Evolutionary conservation across 2,329 filamentous ascomycete genomes (phyloP).

Genomic region (Epichloe gansuensis): DNA sequence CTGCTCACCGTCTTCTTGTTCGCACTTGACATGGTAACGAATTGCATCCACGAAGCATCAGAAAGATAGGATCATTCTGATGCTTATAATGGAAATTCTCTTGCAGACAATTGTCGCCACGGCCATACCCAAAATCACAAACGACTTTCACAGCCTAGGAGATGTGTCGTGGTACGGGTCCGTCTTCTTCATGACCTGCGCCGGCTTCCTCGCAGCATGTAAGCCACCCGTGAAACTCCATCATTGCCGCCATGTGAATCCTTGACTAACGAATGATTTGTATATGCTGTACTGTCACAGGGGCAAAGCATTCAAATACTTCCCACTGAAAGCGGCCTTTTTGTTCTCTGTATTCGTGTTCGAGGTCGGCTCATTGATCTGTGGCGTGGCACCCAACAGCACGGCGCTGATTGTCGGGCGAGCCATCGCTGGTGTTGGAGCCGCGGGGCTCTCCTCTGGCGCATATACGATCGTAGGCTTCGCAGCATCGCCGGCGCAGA

Average conservation of each 20-base stretch:
- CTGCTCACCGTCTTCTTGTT: not conserved
- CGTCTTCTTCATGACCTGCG: slow-evolving; percentile 47
- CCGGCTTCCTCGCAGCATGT: slow-evolving; percentile 20
- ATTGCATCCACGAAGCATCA: not conserved
- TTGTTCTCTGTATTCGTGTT: slow-evolving; percentile 36
- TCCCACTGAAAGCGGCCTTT: slow-evolving; percentile 36
- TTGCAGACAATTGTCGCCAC: slow-evolving; percentile 39
- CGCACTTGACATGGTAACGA: not conserved
- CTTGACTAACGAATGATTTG: not conserved
- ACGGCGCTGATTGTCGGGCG: slow-evolving; percentile 32
- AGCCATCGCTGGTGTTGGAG: slow-evolving; percentile 30
- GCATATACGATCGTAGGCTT: slow-evolving; percentile 32
- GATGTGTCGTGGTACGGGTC: slow-evolving; percentile 55
- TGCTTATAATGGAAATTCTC: not conserved
- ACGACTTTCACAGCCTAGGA: slow-evolving; percentile 42
- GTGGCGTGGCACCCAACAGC: slow-evolving; percentile 27
- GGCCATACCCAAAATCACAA: slow-evolving; percentile 40
- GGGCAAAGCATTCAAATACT: slow-evolving; percentile 42
- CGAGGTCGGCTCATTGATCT: slow-evolving; percentile 41
- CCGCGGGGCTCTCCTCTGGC: slow-evolving; percentile 31
- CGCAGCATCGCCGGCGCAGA: slow-evolving; percentile 12
- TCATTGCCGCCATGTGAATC: not conserved
- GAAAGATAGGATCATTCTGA: not conserved
- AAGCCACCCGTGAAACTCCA: not conserved
- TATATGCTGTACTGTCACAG: slow-evolving; percentile 30